phyloP scores from a whole-genome alignment of 2,329 filamentous ascomycete genomes.

The Arthroderma sp. region DNA sequence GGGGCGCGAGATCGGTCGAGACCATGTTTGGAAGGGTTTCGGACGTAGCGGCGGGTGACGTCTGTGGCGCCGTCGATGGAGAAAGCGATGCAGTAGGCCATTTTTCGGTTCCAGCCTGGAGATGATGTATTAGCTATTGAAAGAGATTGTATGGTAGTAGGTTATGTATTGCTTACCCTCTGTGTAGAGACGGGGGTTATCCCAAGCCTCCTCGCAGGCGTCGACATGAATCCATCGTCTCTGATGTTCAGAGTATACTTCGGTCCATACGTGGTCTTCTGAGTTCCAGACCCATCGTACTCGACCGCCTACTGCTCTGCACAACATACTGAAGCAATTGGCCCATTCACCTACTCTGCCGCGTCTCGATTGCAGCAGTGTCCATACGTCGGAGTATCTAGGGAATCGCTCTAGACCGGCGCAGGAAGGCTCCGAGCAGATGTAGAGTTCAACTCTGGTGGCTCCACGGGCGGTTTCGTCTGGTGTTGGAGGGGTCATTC shows the following conservation, averaged over 20 bases:
- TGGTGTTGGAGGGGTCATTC: slow-evolving; percentile 70
- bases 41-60: slow-evolving; percentile 54
- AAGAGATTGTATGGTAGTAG: slow-evolving; percentile 7
- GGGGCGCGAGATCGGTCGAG: slow-evolving; percentile 66
- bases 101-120: slow-evolving; percentile 79
- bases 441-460: slow-evolving; percentile 76
- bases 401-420: slow-evolving; percentile 78
- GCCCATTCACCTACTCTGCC: slow-evolving; percentile 93
- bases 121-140: slow-evolving; percentile 6
- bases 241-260: slow-evolving; percentile 89
- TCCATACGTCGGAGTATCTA: slow-evolving; percentile 90
- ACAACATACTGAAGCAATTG: slow-evolving; percentile 98
- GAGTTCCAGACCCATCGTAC: slow-evolving; percentile 98
- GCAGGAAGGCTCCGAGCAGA: slow-evolving; percentile 66
- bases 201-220: slow-evolving; percentile 87
- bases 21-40: slow-evolving; percentile 44
- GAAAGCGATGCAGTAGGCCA: slow-evolving; percentile 95
- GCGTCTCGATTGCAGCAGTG: slow-evolving; percentile 70
- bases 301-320: slow-evolving; percentile 76
- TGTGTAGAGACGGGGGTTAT: slow-evolving; percentile 81
- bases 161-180: slow-evolving; percentile 47
- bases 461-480: slow-evolving; percentile 86
- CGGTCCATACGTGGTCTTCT: slow-evolving; percentile 96
- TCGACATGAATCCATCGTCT: slow-evolving; percentile 96
- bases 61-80: slow-evolving; percentile 70